Conservation (phyloP, 352 stramenopile species). For the Phytophthora citricola region DNA sequence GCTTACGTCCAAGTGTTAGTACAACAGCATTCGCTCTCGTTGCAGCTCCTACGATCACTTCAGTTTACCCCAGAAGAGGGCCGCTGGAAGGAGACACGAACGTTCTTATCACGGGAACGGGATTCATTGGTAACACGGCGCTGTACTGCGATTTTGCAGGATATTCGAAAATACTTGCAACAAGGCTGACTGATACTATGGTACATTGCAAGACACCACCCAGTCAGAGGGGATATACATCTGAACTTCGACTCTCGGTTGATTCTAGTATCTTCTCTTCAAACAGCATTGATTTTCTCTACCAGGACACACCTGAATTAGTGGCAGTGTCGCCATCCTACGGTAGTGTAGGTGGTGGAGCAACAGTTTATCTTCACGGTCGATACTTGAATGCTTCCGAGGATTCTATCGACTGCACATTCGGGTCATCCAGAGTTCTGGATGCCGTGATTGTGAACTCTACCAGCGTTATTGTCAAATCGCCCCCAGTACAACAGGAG, state of each 20-base stretch:
- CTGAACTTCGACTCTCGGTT: constrained; percentile 32
- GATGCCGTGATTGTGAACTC: constrained; percentile 26
- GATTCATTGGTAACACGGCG: constrained; percentile 13
- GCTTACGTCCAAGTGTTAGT: constrained; percentile 6
- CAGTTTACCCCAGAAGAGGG: constrained; percentile 25
- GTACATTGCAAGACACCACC: constrained; percentile 31
- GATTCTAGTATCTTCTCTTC: constrained; percentile 29
- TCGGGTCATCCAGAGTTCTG: constrained; percentile 21
- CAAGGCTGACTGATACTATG: constrained; percentile 16
- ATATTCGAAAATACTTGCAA: constrained; percentile 6
- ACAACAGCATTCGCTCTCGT: constrained; percentile 21
- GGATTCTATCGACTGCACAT: constrained; percentile 37
- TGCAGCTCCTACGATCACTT: constrained; percentile 22
- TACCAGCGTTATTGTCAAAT: constrained; percentile 16
- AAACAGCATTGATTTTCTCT: constrained; percentile 23
- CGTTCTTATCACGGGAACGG: constrained; percentile 24
- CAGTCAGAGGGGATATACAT: constrained; percentile 20
- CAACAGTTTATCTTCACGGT: constrained; percentile 23
- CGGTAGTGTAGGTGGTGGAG: constrained; percentile 41
- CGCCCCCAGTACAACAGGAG: constrained; percentile 19
- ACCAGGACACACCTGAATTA: constrained; percentile 34
- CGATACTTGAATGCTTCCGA: constrained; percentile 31
- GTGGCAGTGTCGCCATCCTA: constrained; percentile 24
- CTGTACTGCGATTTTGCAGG: constrained; percentile 45
- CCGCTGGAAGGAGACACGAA: constrained; percentile 28